A percentile compares a stretch with the other conserved stretches of the same genome.
Conservation (phyloP, 176 grass and related monocot species). For the Rhipidocladum racemiflorum region DNA sequence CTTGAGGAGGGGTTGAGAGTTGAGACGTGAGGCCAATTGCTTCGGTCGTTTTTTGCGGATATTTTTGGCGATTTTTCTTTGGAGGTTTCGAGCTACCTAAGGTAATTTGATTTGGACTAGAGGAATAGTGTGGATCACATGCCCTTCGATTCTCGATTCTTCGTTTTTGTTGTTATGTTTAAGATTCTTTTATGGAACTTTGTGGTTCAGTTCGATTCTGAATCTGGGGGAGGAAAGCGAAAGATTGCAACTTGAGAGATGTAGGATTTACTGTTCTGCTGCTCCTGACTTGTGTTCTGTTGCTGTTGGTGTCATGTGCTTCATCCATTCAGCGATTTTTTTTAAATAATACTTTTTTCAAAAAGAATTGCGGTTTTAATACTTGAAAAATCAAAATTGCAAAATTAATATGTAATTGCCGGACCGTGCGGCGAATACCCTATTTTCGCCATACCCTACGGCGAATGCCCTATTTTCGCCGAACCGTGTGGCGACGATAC, state of each 20-base stretch:
- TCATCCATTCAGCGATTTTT: no score
- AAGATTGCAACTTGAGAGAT: neutral
- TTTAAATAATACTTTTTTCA: no score
- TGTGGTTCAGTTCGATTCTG: neutral
- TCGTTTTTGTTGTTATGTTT: neutral
- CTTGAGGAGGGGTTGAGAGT: neutral
- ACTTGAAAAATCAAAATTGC: no score
- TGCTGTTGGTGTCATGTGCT: neutral
- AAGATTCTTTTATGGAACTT: neutral
- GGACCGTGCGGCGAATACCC: no score
- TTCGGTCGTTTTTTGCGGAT: neutral
- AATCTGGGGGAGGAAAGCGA: neutral
- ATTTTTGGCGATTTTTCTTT: neutral
- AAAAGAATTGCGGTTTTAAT: no score
- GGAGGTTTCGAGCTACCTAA: neutral
- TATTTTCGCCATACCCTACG: no score
- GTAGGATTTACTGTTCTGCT: neutral
- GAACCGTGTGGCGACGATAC: no score
- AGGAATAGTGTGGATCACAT: neutral
- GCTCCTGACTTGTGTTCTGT: neutral
- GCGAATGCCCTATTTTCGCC: no score
- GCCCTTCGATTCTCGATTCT: neutral
- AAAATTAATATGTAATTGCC: no score
- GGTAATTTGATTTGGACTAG: neutral
- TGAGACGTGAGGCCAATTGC: neutral